phyloP scores from a whole-genome alignment of 129 eudicot species.

The Flaveria trinervia region DNA sequence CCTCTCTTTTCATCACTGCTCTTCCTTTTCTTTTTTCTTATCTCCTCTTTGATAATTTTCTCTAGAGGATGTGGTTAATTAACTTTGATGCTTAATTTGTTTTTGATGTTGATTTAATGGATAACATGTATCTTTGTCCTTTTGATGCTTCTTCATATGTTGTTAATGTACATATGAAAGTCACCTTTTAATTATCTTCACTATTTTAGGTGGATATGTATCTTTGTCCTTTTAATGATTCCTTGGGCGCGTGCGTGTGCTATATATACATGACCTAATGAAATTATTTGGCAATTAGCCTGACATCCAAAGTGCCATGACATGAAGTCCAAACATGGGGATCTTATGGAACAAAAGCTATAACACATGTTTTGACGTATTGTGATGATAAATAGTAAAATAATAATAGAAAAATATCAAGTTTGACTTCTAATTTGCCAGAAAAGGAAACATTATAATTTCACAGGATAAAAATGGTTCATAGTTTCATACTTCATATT shows the following conservation, averaged over 20 bases:
- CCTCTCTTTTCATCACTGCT: background rate
- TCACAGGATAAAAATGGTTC: background rate
- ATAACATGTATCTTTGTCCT: background rate
- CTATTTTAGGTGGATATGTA: background rate
- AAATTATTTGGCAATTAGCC: background rate
- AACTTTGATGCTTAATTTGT: background rate
- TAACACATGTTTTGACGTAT: background rate
- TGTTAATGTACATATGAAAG: background rate
- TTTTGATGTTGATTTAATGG: background rate
- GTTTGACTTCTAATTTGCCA: background rate
- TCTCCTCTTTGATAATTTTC: background rate
- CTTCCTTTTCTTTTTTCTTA: background rate
- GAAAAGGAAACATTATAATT: background rate
- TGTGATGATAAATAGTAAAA: background rate
- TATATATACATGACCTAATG: background rate
- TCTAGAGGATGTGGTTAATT: background rate
- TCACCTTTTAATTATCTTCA: background rate
- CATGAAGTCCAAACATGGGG: background rate
- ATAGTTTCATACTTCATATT: background rate
- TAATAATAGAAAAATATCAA: background rate
- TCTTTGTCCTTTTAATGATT: background rate
- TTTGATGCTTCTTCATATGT: background rate
- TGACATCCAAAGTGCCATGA: background rate
- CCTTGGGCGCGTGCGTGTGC: background rate
- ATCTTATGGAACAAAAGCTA: background rate